Evolutionary conservation across 768 basidiomycete species (phyloP).

Genomic region (Thelephora ganbajun): DNA sequence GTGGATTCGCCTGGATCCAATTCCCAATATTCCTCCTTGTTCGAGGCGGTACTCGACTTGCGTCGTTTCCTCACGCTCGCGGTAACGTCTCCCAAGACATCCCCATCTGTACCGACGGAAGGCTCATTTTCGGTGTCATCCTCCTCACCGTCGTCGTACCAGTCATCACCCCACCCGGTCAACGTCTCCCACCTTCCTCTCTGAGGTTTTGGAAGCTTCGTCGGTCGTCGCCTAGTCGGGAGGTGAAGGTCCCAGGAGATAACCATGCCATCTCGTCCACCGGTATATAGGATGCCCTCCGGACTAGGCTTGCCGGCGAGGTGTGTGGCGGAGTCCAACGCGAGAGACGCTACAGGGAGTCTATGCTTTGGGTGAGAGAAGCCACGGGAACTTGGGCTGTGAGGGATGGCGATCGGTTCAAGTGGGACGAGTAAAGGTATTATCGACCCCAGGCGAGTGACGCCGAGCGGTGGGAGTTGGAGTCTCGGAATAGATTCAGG

Average conservation of each 20-base stretch:
- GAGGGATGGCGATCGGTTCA: constrained; percentile 12
- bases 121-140: not conserved
- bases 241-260: constrained; percentile 80
- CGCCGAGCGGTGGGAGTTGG: constrained; percentile 52
- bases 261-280: constrained; percentile 78
- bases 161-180: constrained; percentile 74
- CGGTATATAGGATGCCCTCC: constrained; percentile 82
- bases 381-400: constrained; percentile 10
- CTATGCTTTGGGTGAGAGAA: constrained; percentile 64
- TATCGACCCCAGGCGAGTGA: constrained; percentile 50
- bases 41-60: constrained; percentile 23
- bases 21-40: constrained; percentile 65
- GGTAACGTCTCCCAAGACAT: constrained; percentile 63
- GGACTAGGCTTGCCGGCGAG: constrained; percentile 53
- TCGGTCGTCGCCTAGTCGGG: constrained; percentile 34
- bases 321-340: constrained; percentile 71
- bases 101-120: constrained; percentile 44
- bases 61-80: constrained; percentile 21
- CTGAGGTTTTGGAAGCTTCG: constrained; percentile 2
- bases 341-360: constrained; percentile 77
- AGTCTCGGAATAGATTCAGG: constrained; percentile 46
- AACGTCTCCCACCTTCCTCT: constrained; percentile 59
- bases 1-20: constrained; percentile 42
- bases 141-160: constrained; percentile 47
- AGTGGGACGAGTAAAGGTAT: constrained; percentile 50